Percentiles rank a stretch among this genome's conserved stretches.
Conservation (phyloP, 345 rosid species). For the Noccaea bulbosa region DNA sequence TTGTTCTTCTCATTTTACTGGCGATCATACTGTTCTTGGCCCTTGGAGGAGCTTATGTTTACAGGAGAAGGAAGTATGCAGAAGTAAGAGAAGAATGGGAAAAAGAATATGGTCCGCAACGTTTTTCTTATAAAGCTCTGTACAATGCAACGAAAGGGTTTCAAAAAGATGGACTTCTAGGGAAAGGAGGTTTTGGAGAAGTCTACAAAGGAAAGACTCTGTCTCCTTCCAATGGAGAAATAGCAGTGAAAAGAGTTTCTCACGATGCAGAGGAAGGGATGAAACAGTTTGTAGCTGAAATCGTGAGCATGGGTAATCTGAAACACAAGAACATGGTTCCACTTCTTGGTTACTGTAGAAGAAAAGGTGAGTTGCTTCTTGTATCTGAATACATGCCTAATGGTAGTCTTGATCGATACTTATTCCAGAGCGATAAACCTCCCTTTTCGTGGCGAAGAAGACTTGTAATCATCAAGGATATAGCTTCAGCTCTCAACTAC, state of each 20-base stretch:
- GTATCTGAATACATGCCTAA: slow-evolving; percentile 56
- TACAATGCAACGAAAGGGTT: slow-evolving; percentile 56
- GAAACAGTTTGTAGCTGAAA: slow-evolving; percentile 55
- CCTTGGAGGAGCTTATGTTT: slow-evolving; percentile 35
- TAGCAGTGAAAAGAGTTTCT: slow-evolving; percentile 62
- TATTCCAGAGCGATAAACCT: slow-evolving; percentile 27
- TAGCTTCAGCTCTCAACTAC: slow-evolving; percentile 49
- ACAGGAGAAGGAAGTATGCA: slow-evolving; percentile 43
- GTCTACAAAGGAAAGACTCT: slow-evolving; percentile 55
- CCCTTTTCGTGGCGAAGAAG: slow-evolving; percentile 50
- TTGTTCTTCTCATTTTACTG: slow-evolving; percentile 16
- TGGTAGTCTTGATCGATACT: slow-evolving; percentile 52
- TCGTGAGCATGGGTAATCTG: slow-evolving; percentile 50
- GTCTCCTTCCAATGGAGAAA: slow-evolving; percentile 44
- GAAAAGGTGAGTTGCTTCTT: slow-evolving; percentile 49
- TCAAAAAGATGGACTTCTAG: slow-evolving; percentile 46
- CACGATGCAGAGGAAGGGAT: slow-evolving; percentile 58
- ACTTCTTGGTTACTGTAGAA: slow-evolving; percentile 54
- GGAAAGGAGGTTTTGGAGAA: slow-evolving; percentile 55
- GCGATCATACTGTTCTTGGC: slow-evolving; percentile 30
- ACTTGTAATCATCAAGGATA: slow-evolving; percentile 44
- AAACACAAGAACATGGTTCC: slow-evolving; percentile 57
- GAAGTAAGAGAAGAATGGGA: slow-evolving; percentile 61
- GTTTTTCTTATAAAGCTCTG: slow-evolving; percentile 47
- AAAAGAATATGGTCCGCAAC: slow-evolving; percentile 51